These are phyloP conservation scores for Entamoeba nuttalli DNA, from an alignment of 208 protist genomes.

Conservation along the genomic window DNA sequence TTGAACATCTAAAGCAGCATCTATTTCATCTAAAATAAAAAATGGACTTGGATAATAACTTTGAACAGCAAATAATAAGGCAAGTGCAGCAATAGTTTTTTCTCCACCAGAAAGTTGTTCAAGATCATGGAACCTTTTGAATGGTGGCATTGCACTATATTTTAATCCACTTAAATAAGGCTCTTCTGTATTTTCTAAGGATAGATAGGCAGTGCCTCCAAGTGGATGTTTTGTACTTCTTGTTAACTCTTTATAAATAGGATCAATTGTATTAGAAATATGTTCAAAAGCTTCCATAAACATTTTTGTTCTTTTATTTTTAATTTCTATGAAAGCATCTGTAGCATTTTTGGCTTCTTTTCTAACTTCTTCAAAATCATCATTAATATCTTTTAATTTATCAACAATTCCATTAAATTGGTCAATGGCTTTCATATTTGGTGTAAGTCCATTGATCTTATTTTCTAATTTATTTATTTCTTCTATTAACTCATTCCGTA, in stretches of 20 bases:
- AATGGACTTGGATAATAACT: slow-evolving; percentile 76
- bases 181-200: slow-evolving; percentile 70
- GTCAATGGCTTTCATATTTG: not conserved
- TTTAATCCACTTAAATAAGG: slow-evolving; percentile 80
- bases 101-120: slow-evolving; percentile 89
- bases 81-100: slow-evolving; percentile 88
- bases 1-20: slow-evolving; percentile 83
- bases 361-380: not conserved
- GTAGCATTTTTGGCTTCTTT: not conserved
- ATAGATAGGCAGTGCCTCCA: slow-evolving; percentile 71
- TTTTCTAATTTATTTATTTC: not conserved
- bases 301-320: slow-evolving; percentile 33
- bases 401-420: not conserved
- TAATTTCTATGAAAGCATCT: not conserved
- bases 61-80: slow-evolving; percentile 89
- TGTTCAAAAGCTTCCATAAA: slow-evolving; percentile 77
- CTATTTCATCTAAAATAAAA: slow-evolving; percentile 94
- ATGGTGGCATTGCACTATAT: slow-evolving; percentile 82
- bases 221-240: slow-evolving; percentile 33
- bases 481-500: not conserved
- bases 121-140: slow-evolving; percentile 87
- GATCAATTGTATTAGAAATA: slow-evolving; percentile 61
- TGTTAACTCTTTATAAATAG: slow-evolving; percentile 83
- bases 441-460: not conserved
- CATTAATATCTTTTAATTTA: not conserved